Percentiles rank a stretch among this genome's conserved stretches.
Evolutionary conservation across 208 protist genomes (phyloP).

Genomic region (Leishmania tropica): DNA sequence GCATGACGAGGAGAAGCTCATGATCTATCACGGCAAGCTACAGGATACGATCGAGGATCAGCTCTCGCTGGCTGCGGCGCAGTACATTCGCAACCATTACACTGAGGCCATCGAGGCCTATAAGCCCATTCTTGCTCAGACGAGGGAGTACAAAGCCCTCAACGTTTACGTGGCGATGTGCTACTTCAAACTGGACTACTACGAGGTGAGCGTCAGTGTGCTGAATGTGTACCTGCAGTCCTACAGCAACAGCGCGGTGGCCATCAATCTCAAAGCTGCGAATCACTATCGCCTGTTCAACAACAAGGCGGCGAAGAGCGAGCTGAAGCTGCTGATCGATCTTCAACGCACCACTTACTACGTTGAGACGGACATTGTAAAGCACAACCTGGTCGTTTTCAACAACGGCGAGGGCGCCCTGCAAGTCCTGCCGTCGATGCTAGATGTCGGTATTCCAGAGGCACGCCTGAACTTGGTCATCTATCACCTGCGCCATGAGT

Average conservation of each 20-base stretch:
- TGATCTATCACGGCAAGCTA: constrained; percentile 93
- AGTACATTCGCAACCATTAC: constrained; percentile 96
- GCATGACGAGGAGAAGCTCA: constrained; percentile 93
- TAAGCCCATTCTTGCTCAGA: constrained; percentile 96
- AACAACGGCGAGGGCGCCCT: constrained; percentile 95
- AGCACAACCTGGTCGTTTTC: constrained; percentile 98
- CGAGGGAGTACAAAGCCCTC: constrained; percentile 92
- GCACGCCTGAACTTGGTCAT: constrained; percentile 97
- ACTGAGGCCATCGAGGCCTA: constrained; percentile 97
- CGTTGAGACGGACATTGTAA: constrained; percentile 93
- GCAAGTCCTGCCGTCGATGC: constrained; percentile 93
- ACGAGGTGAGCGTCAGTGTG: constrained; percentile 94
- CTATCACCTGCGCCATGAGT: constrained; percentile 95
- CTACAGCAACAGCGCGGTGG: constrained; percentile 92
- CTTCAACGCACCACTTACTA: constrained; percentile 90
- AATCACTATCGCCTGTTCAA: constrained; percentile 96
- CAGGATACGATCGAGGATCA: constrained; percentile 92
- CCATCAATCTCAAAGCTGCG: constrained; percentile 98
- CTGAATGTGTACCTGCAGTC: constrained; percentile 91
- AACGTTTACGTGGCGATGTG: constrained; percentile 98
- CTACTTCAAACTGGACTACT: constrained; percentile 99
- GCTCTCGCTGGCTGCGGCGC: constrained; percentile 94
- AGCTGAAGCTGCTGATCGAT: constrained; percentile 93
- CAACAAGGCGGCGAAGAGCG: constrained; percentile 91
- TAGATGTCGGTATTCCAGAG: constrained; percentile 94